Evolutionary conservation across 352 stramenopile species (phyloP), one percentile per base, ranked within the genome.

Genomic region (Globisporangium iwayamae): DNA sequence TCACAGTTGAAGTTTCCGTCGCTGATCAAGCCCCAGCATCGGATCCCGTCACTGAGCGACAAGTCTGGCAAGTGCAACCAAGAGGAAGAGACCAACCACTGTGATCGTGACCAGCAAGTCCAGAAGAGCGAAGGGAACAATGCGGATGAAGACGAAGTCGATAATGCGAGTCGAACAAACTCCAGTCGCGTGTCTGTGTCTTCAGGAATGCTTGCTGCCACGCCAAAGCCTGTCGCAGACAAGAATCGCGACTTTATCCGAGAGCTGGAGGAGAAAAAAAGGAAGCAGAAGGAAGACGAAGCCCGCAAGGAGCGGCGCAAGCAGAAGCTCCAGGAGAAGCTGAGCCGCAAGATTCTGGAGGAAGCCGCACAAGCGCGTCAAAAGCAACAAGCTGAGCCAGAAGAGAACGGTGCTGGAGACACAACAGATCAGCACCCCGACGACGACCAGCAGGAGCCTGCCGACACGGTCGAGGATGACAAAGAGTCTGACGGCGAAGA

Each of bases 211-310:
- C 66, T 22, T 41, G 25, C 53, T 1, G 22, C 60, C 4, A 6
- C 47, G 3, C 6, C 47, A 2, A 59, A 52, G 16, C 62, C 61
- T 0, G 65, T 62, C 0, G 56, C 64, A 9, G 77, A 84, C 63
- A 90, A 90, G 70, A 80, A 87, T 52, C 79, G 76, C 22, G 76
- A 85, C 22, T 90, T 80, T 43, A 89, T 91, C 55, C 84, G 83
- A 25, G 80, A 81, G 14, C 63, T 93, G 6, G 84, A 90, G 69
- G 80, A 90, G 36, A 87, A 90, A 56, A 91, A 90, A 68, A 64
- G 73, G 2, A 78, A 79, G n/a, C 75, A 89, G 61, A 85, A 82
- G 22, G 77, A 90, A 45, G 71, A 81, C 0, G 71, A 78, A 36
- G 72, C 56, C 14, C 69, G 70, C 46, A 61, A 83, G 16, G 74